Base-by-base conservation (phyloP, 305 asterid genomes). In the Fraxinus dipetala region DNA sequence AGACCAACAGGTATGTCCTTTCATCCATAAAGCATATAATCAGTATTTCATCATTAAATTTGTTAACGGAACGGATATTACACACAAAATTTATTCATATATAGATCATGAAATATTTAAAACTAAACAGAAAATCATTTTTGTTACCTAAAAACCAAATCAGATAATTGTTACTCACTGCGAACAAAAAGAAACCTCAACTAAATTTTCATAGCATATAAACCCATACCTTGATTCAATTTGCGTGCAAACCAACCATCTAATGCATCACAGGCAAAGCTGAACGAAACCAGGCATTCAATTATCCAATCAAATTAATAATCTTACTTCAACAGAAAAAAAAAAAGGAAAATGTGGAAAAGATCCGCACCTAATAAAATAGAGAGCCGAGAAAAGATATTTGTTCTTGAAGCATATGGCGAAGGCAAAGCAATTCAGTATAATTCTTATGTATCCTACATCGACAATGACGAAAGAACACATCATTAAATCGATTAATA, bases 201-300 rank as follows among this genome's bases (percentile, higher is more conserved):
- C 72, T 9, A 65, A 63, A 24, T 65, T 24, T 1, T 4, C 2
- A 24, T 26, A 65, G 28, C 35, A 22, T 13, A 77, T 35, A 87
- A 89, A 81, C 78, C 86, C 89, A 77, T 87, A 94, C 98, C 96
- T 92, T 94, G 98, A 91, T 94, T 96, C 89, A 96, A 85, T 86
- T 89, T 96, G 45, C 98, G 98, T 11, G 99, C 99, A 87, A 91
- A 94, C 93, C 94, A 93, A 83, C 99, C 99, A 86, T 96, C 99
- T 93, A 96, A 87, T 61, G 98, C 98, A 89, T 96, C 99, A 83
- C 97, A 96, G 14, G 94, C 95, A 76, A 96, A 96, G 88, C 99
- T 93, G 93, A 38, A 89, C 80, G 75, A 81, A 36, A 34, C 54
- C 81, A 38, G 78, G 18, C 35, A 56, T 72, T 35, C 63, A 24